Evolutionary conservation across 495 filamentous ascomycete genomes (phyloP).

Genomic region (Pseudotulostoma volvatum): DNA sequence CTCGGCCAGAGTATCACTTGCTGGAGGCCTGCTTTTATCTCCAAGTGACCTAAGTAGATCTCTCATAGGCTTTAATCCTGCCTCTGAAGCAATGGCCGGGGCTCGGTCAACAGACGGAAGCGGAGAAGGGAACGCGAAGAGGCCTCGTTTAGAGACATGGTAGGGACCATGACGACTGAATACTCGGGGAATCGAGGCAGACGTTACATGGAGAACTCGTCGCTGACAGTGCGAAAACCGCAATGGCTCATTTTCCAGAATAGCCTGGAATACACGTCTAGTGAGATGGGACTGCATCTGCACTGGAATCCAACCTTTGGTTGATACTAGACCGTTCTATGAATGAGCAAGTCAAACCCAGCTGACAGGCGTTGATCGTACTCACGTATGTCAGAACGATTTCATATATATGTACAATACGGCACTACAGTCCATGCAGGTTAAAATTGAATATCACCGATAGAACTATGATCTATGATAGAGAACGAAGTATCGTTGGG

Average conservation of each 20-base stretch:
- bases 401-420: too few relatives aligned
- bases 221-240: conserved; percentile 26
- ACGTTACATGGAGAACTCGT: too few relatives aligned
- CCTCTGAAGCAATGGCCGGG: conserved; percentile 19
- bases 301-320: too few relatives aligned
- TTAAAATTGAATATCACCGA: too few relatives aligned
- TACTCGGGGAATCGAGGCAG: too few relatives aligned
- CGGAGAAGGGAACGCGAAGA: conserved; percentile 22
- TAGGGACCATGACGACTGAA: conserved; percentile 1
- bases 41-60: conserved; percentile 22
- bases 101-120: conserved; percentile 6
- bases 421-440: too few relatives aligned
- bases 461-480: too few relatives aligned
- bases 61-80: conserved; percentile 27
- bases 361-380: too few relatives aligned
- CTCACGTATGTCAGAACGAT: too few relatives aligned
- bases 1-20: conserved; percentile 37
- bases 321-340: too few relatives aligned
- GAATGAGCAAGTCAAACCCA: too few relatives aligned
- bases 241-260: conserved; percentile 49
- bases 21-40: conserved; percentile 36
- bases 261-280: conserved; percentile 51
- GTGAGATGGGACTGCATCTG: conserved; percentile 67
- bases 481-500: too few relatives aligned
- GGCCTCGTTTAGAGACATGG: conserved; percentile 15